Base-by-base conservation (phyloP, 805 yeast species). In the Saccharomycopsis guyanensis region DNA sequence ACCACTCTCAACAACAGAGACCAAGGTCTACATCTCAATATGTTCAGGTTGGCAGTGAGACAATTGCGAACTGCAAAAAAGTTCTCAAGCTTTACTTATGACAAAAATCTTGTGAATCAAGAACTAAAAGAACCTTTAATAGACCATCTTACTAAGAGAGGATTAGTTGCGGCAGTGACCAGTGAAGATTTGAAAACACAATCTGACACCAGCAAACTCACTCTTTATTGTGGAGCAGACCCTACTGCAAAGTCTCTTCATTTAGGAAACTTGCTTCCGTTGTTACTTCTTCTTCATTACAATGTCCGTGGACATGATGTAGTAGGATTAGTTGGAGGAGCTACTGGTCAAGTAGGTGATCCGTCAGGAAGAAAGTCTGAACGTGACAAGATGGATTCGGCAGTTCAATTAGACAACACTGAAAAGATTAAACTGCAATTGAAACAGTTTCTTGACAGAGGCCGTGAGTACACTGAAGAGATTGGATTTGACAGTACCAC, bases 261-360 rank as follows among this genome's bases (percentile, higher is more conserved):
- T 64, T 64, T 93, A 54, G 98, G 98, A 2, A 93, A 93, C 57
- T 65, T 93, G 43, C 68, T 93, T 27, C 98, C 98, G 0, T 64
- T 93, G 53, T 77, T 93, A 81, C 76, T 86, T 1, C 65, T 91
- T 38, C 66, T 93, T 38, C 96, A 93, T 62, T 88, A 88, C 62
- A 78, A 78, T 52, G 64, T 88, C 27, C 68, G 93, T 29, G 98
- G 98, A 1, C 96, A 88, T 60, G 74, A 76, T 50, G 77, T 87
- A n/a, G 77, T 81, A 4, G 87, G 91, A 0, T 62, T 91, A 4
- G 88, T 93, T 15, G 96, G 96, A 16, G 95, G 95, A 20, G 98
- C 97, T 4, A 93, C 98, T 0, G 97, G 96, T 6, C 74, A 76
- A 10, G 95, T 93, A 1, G 98, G 98, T 5, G 98, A 93, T 62